Conservation (phyloP, 176 grass and related monocot species). For the Raddia guianensis region DNA sequence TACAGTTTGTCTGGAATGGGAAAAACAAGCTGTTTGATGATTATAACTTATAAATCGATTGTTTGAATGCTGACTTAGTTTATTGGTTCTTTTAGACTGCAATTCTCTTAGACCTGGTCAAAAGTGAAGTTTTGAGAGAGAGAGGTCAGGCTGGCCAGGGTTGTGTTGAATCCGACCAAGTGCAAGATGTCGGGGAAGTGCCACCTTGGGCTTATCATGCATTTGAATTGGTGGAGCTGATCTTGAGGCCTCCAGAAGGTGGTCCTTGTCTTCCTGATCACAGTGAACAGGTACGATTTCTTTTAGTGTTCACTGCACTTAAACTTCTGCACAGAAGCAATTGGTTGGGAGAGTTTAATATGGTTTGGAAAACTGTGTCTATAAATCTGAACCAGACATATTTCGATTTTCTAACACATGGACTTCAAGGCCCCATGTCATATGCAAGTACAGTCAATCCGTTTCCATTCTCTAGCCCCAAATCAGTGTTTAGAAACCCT, state of each 20-base stretch:
- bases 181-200: conserved; percentile 20
- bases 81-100: conserved; percentile 62
- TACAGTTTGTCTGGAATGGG: neutral
- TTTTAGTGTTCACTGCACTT: conserved; percentile 8
- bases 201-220: conserved; percentile 53
- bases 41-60: neutral
- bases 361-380: neutral
- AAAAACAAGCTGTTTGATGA: neutral
- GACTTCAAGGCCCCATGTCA: neutral
- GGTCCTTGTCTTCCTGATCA: conserved; percentile 74
- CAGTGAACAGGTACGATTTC: conserved; percentile 62
- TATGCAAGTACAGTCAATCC: too few relatives aligned
- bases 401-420: neutral
- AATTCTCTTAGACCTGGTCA: conserved; percentile 87
- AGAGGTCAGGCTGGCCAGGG: conserved; percentile 33
- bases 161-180: conserved; percentile 31
- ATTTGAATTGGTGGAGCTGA: conserved; percentile 61
- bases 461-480: neutral
- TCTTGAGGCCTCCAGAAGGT: conserved; percentile 81
- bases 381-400: neutral
- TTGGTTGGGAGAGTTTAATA: neutral
- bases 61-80: conserved; percentile 32
- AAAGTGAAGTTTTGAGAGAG: conserved; percentile 54
- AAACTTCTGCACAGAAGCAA: neutral
- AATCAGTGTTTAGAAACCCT: neutral